These are phyloP conservation scores for Periconia sp. DNA, from an alignment of 2,329 filamentous ascomycete genomes.

Conservation along the genomic window DNA sequence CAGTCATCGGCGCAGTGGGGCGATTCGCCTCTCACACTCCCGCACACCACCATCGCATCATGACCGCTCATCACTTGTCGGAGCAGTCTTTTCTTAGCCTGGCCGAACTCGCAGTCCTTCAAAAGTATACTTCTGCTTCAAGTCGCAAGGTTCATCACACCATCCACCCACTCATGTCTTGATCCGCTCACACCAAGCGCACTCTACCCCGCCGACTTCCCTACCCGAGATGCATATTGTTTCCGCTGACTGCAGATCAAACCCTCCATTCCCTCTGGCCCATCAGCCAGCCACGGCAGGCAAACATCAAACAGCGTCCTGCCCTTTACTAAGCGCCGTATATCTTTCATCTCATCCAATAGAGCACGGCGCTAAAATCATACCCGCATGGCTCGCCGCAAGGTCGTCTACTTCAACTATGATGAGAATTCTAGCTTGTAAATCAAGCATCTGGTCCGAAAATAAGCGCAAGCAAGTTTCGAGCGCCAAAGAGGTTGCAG, in stretches of 20 bases:
- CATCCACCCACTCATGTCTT: no score
- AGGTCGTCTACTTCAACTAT: no score
- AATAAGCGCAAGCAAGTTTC: no score
- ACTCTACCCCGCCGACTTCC: slow-evolving; percentile 2
- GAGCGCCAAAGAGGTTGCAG: no score
- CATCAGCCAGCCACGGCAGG: not conserved
- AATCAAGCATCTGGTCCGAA: no score
- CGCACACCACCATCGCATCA: not conserved
- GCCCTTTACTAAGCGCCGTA: not conserved
- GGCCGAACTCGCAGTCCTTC: no score
- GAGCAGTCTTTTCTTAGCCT: no score
- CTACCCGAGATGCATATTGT: not conserved
- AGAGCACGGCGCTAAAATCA: not conserved
- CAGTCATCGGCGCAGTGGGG: not conserved
- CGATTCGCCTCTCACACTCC: not conserved
- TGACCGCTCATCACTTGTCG: no score
- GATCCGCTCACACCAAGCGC: not conserved
- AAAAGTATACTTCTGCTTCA: no score
- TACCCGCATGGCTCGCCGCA: not conserved
- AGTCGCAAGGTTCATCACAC: no score
- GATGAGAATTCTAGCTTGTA: no score
- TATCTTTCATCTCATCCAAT: slow-evolving; percentile 3
- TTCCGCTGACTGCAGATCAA: slow-evolving; percentile 7
- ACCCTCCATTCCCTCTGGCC: not conserved
- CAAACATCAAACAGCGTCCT: slow-evolving; percentile 4